A percentile compares a stretch with the other conserved stretches of the same genome.
phyloP scores from a whole-genome alignment of 2,329 filamentous ascomycete genomes.

The Aspergillus arachidicola region DNA sequence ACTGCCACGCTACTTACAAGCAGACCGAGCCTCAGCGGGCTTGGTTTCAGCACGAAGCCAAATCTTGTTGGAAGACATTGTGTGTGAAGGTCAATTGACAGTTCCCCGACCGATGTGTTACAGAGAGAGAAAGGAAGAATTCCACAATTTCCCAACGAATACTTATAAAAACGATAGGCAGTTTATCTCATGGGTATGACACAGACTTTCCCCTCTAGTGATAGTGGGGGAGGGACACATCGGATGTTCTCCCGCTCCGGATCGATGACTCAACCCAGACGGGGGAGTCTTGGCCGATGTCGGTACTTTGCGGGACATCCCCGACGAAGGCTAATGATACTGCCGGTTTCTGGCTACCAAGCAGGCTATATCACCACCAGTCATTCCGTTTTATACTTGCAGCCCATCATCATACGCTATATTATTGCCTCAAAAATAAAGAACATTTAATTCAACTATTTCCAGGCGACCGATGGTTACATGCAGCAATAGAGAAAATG shows the following conservation, averaged over 20 bases:
- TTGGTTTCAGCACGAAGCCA: conserved; percentile 64
- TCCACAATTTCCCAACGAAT: neutral
- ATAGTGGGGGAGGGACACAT: conserved; percentile 29
- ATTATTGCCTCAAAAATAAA: neutral
- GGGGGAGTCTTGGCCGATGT: conserved; percentile 17
- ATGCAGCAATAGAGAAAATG: neutral
- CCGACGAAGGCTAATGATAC: neutral
- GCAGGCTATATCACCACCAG: too few species aligned
- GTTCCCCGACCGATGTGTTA: neutral
- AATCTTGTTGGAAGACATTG: conserved; percentile 44
- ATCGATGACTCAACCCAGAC: conserved; percentile 23
- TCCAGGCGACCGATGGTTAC: neutral
- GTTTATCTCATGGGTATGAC: conserved; percentile 23
- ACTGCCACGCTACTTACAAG: conserved; percentile 34
- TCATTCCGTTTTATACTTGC: too few species aligned
- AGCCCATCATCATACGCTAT: neutral
- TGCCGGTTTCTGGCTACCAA: too few species aligned
- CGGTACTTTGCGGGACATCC: conserved; percentile 11
- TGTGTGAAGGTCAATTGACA: conserved; percentile 20
- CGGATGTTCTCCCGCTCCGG: conserved; percentile 36
- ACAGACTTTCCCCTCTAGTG: conserved; percentile 30
- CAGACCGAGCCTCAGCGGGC: conserved; percentile 59
- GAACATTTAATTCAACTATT: neutral
- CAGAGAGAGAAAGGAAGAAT: conserved; percentile 9
- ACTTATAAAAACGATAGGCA: conserved; percentile 8